phyloP scores from a whole-genome alignment of 2,329 filamentous ascomycete genomes.

The Nemania sp. region DNA sequence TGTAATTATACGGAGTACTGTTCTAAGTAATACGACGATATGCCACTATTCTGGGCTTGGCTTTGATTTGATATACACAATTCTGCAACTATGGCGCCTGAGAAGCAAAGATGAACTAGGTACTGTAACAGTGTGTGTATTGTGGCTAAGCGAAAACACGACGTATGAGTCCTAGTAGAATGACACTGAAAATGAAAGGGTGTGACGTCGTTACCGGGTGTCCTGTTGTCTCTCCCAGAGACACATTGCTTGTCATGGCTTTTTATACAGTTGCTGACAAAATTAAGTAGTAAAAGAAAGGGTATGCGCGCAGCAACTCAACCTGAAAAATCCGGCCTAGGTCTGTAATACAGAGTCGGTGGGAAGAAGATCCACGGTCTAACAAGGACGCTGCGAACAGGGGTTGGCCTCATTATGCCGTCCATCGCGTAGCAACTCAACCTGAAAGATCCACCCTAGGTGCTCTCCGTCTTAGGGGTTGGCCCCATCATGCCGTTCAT shows the following conservation, averaged over 20 bases:
- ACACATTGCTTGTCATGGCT: constrained; percentile 20
- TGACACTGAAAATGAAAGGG: constrained; percentile 17
- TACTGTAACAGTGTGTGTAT: not conserved
- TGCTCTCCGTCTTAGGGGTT: constrained; percentile 51
- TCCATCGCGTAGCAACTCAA: too few species aligned
- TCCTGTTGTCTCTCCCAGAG: constrained; percentile 26
- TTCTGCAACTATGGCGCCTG: too few species aligned
- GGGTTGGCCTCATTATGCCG: too few species aligned
- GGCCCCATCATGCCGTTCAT: constrained; percentile 54
- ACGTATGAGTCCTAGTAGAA: constrained; percentile 12
- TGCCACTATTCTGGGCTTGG: too few species aligned
- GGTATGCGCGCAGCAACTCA: constrained; percentile 32
- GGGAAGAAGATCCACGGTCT: too few species aligned
- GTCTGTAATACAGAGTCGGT: too few species aligned
- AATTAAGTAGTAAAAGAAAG: constrained; percentile 29
- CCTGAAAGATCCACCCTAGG: constrained; percentile 18
- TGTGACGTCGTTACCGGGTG: constrained; percentile 19
- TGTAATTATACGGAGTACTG: too few species aligned
- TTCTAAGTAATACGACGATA: too few species aligned
- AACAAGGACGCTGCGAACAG: too few species aligned
- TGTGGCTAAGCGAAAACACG: not conserved
- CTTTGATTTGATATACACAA: too few species aligned
- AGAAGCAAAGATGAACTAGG: too few species aligned
- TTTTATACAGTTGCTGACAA: constrained; percentile 27
- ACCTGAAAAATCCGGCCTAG: constrained; percentile 18